Evolutionary conservation across 352 stramenopile genomes (phyloP), one percentile per base, ranked within the genome.

Genomic region (Stramenopiles sp.): DNA sequence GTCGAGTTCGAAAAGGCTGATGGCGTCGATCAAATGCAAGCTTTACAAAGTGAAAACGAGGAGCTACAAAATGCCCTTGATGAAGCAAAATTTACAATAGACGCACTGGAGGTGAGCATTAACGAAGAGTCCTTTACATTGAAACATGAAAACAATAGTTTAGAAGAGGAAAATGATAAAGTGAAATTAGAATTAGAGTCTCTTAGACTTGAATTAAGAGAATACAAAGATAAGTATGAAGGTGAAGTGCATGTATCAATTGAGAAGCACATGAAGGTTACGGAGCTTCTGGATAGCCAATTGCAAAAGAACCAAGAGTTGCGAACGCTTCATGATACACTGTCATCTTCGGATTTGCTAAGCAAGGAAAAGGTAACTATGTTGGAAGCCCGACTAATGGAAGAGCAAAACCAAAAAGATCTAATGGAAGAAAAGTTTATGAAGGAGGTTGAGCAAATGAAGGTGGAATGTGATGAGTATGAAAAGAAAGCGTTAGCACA

Each of bases 221-320:
- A 78, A 78, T 78, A 78, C 8, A 78, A 78, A 33, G 31, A 78
- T 4, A 78, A 78, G 71, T 31, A 33, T 14, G 71, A 78, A 78
- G 30, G 71, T 14, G 4, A 31, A 78, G 71, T 33, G 8, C 71
- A 78, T 78, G 22, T 31, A 78, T 8, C 71, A 8, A 31, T 33
- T 78, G 30, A 78, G 14, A 78, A 78, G 31, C 71, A 33, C 8
- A 31, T 78, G 31, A 33, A 78, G 14, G 71, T 78, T 4, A 78
- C 71, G 4, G 71, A 31, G 22, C 22, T 78, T 14, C 22, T 78
- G 22, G 71, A 78, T 78, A 33, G 71, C 30, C 30, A 31, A 78
- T 33, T 78, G 22, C 4, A 4, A 78, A 78, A 33, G 14, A 78
- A 78, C 71, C 71, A 78, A 33, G 31, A 78, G 31, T 14, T 78